Evolutionary conservation across 108 stramenopile species (phyloP), one percentile per base, ranked within the genome.

Genomic region (Hondaea fermentalgiana): DNA sequence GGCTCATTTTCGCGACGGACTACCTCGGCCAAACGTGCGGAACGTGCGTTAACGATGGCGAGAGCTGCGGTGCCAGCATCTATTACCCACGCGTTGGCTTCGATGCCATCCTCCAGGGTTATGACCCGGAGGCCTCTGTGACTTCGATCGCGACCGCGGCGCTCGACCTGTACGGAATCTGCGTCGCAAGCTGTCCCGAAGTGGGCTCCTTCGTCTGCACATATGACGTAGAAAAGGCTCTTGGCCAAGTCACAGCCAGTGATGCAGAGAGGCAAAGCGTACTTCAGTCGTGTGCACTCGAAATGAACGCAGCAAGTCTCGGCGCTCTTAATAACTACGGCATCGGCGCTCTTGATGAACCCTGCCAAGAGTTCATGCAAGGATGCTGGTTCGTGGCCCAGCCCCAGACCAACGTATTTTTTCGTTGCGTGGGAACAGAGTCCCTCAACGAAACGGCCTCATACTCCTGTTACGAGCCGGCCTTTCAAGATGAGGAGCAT

Each of bases 21-120:
- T 83, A 83, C 51, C 76, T 83, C 51, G 76, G 76, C 45, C 19
- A 83, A 6, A 83, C 76, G 6, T 83, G 76, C 76, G 76, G 76
- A 0, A 47, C n/a, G 10, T 83, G 76, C 51, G 35, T 42, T 10
- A 28, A 83, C 19, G 51, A 83, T 23, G 76, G 76, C n/a, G 76
- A 83, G 25, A 53, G 76, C 51, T 83, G 76, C 76, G 76, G 76
- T 3, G 51, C 76, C 51, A 53, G 49, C n/a, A 83, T 83, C 51
- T 83, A 28, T 35, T 83, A 83, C 76, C 76, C 76, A 45, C 45
- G 76, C n/a, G 23, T 53, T 19, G 76, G 49, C n/a, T 25, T 83
- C 6, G 76, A 83, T 35, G 76, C 76, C 19, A 23, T 83, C 28
- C 51, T 83, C 3, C 76, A 83, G 51, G 76, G 76, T 8, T 83